Percentiles rank a stretch among this genome's conserved stretches.
These are phyloP conservation scores for Leishmania turanica DNA, from an alignment of 208 protist genomes.

Conservation along the genomic window DNA sequence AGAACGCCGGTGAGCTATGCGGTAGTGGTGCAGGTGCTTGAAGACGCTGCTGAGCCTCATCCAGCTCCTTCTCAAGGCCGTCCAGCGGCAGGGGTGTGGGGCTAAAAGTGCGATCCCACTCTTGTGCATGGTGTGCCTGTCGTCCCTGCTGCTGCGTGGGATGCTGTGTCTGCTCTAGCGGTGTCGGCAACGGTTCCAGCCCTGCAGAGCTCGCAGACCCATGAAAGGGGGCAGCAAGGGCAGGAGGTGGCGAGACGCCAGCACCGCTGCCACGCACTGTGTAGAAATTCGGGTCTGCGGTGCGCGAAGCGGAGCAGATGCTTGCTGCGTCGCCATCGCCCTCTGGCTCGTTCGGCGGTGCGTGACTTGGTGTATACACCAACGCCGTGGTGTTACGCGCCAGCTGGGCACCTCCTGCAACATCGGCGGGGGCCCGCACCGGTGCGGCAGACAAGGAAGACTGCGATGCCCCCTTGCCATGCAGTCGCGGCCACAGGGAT, in stretches of 20 bases:
- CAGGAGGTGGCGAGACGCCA: neutral
- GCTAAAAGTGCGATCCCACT: conserved; percentile 5
- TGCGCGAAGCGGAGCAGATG: neutral
- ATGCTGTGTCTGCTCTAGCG: neutral
- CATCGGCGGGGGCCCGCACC: neutral
- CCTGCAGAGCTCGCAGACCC: neutral
- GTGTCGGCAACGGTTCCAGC: neutral
- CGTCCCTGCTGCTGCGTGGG: neutral
- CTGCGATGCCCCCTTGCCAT: neutral
- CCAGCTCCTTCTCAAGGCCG: conserved; percentile 1
- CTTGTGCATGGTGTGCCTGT: neutral
- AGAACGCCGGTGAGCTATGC: neutral
- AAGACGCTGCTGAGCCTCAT: conserved; percentile 7
- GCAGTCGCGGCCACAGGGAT: conserved; percentile 18
- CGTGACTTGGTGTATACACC: too few relatives aligned
- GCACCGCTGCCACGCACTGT: neutral
- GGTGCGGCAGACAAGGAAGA: neutral
- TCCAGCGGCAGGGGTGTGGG: conserved; percentile 4
- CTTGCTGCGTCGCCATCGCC: too few relatives aligned
- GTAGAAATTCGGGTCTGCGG: conserved; percentile 2
- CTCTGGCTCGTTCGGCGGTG: neutral
- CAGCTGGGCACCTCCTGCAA: neutral
- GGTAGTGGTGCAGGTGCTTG: neutral
- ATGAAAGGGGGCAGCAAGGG: neutral
- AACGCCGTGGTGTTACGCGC: neutral